Percentiles rank a stretch among this genome's conserved stretches.
phyloP scores from a whole-genome alignment of 768 basidiomycete genomes.

The Phylloporus sp. region DNA sequence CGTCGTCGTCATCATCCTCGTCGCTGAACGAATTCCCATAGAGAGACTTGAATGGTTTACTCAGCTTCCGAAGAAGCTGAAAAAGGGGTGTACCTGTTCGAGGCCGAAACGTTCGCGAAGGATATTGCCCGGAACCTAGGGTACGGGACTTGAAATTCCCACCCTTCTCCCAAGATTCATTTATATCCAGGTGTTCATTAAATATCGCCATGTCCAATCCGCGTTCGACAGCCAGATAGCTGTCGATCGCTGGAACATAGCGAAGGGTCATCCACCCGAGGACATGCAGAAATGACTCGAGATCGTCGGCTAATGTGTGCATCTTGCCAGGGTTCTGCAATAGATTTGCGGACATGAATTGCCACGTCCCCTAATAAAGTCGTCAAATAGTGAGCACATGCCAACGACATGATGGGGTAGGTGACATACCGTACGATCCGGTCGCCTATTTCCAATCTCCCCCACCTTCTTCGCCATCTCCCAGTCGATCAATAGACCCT shows the following conservation, averaged over 20 bases:
- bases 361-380: conserved; percentile 1
- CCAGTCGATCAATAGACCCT: conserved; percentile 24
- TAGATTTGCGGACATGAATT: too few relatives aligned
- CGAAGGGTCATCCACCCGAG: neutral
- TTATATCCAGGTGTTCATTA: too few relatives aligned
- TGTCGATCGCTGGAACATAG: neutral
- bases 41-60: too few relatives aligned
- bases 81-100: neutral
- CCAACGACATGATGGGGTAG: too few relatives aligned
- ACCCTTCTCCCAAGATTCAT: too few relatives aligned
- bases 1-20: neutral
- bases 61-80: neutral
- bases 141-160: neutral
- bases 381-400: neutral
- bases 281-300: too few relatives aligned
- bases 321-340: too few relatives aligned
- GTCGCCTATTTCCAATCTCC: neutral
- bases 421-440: neutral
- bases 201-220: too few relatives aligned
- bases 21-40: too few relatives aligned
- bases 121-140: neutral
- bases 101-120: neutral
- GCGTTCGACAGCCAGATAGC: neutral
- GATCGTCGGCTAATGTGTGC: too few relatives aligned
- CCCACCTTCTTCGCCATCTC: conserved; percentile 13